Conservation (phyloP, 805 yeast genomes). For the Pichia cabralensis region DNA sequence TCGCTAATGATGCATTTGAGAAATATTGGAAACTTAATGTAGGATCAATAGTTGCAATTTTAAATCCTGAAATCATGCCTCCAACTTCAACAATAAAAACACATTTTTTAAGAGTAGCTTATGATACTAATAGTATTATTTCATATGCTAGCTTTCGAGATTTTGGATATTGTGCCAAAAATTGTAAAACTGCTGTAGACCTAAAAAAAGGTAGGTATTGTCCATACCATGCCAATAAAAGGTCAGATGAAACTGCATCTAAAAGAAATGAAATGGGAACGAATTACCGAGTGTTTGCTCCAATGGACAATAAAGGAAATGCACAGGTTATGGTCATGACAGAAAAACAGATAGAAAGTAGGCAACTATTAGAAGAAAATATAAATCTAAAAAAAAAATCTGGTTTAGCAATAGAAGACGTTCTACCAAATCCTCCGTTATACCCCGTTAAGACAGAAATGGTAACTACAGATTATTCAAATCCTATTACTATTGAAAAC, state of each 20-base stretch:
- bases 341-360: slow-evolving; percentile 7
- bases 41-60: slow-evolving; percentile 65
- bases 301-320: slow-evolving; percentile 33
- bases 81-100: slow-evolving; percentile 11
- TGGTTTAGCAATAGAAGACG: slow-evolving; percentile 3
- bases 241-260: slow-evolving; percentile 41
- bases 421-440: background rate
- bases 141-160: slow-evolving; percentile 68
- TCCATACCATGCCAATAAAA: slow-evolving; percentile 57
- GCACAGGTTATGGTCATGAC: slow-evolving; percentile 31
- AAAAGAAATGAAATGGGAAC: slow-evolving; percentile 72
- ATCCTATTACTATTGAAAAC: slow-evolving; percentile 5
- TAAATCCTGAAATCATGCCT: slow-evolving; percentile 61
- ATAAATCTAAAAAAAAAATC: slow-evolving; percentile 12
- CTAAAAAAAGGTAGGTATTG: slow-evolving; percentile 46
- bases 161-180: slow-evolving; percentile 53
- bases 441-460: background rate
- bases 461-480: slow-evolving; percentile 12
- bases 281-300: slow-evolving; percentile 45
- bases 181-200: slow-evolving; percentile 57
- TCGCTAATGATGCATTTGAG: slow-evolving; percentile 60
- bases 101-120: slow-evolving; percentile 48
- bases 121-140: slow-evolving; percentile 41
- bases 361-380: slow-evolving; percentile 7
- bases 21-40: slow-evolving; percentile 62